Conservation (phyloP, 2,329 filamentous ascomycete genomes). For the Metarhizium anisopliae region DNA sequence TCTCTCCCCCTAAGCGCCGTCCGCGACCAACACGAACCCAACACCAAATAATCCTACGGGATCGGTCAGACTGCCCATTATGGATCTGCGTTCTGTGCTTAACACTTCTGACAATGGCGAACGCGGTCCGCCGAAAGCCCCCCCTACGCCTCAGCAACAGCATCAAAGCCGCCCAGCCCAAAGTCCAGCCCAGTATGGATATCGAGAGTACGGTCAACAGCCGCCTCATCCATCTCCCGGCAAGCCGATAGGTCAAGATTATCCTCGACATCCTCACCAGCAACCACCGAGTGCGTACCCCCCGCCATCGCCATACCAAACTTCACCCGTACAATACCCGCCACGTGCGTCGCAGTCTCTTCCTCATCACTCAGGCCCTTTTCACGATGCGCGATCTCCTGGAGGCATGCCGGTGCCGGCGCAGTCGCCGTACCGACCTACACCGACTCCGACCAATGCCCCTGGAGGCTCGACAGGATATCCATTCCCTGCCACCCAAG, state of each 20-base stretch:
- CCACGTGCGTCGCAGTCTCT: slow-evolving; percentile 33
- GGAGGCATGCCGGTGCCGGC: slow-evolving; percentile 25
- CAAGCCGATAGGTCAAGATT: slow-evolving; percentile 37
- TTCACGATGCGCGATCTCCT: slow-evolving; percentile 42
- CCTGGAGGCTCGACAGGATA: slow-evolving; percentile 36
- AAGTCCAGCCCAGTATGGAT: slow-evolving; percentile 33
- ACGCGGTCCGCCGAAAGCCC: slow-evolving; percentile 24
- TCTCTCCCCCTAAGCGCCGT: not conserved
- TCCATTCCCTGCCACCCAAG: slow-evolving; percentile 38
- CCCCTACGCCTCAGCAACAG: slow-evolving; percentile 22
- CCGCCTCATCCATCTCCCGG: slow-evolving; percentile 37
- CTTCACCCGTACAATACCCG: slow-evolving; percentile 30
- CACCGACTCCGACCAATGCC: slow-evolving; percentile 30
- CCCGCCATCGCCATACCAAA: slow-evolving; percentile 29
- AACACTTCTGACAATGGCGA: slow-evolving; percentile 42
- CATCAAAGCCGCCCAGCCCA: slow-evolving; percentile 26
- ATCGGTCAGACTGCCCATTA: slow-evolving; percentile 12
- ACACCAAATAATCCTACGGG: not conserved
- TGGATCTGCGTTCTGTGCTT: slow-evolving; percentile 47
- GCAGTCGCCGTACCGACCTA: slow-evolving; percentile 38
- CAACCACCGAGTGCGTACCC: slow-evolving; percentile 26
- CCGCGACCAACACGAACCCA: not conserved
- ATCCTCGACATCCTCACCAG: slow-evolving; percentile 22
- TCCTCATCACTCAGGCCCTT: slow-evolving; percentile 25
- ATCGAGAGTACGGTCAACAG: slow-evolving; percentile 39